These are phyloP conservation scores for Alternaria consortialis DNA, from an alignment of 2,329 filamentous ascomycete species.

Conservation along the genomic window DNA sequence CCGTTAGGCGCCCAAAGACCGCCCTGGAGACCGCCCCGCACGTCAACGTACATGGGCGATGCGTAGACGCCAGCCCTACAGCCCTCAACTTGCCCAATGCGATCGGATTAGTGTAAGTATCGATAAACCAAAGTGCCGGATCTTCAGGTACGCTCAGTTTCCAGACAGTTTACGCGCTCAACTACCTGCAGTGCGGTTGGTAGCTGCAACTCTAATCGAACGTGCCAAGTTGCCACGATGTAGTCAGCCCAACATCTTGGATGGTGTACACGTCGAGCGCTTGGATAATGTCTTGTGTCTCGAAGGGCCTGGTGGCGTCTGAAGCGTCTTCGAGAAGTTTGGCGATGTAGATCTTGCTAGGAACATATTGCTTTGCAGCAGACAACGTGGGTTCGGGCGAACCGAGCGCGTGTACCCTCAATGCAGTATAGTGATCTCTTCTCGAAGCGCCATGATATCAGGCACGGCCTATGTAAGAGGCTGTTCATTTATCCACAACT, in stretches of 20 bases:
- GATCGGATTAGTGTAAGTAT: slow-evolving; percentile 5
- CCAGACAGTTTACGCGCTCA: slow-evolving; percentile 32
- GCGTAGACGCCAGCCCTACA: slow-evolving; percentile 44
- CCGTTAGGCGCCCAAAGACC: slow-evolving; percentile 42
- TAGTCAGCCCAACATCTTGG: slow-evolving; percentile 13
- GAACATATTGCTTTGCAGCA: slow-evolving; percentile 14
- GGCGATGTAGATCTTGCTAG: slow-evolving; percentile 9
- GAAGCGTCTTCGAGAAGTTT: slow-evolving; percentile 12
- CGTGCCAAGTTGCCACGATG: slow-evolving; percentile 20
- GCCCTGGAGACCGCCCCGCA: slow-evolving; percentile 27
- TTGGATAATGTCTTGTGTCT: slow-evolving; percentile 22
- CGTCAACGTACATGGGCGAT: slow-evolving; percentile 22
- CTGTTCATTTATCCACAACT: background rate
- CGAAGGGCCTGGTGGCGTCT: slow-evolving; percentile 20
- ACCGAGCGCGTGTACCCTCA: slow-evolving; percentile 12
- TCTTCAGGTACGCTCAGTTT: slow-evolving; percentile 28
- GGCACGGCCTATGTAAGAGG: background rate
- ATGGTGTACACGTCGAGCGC: slow-evolving; percentile 17
- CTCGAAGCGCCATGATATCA: slow-evolving; percentile 13
- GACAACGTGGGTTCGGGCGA: slow-evolving; percentile 13
- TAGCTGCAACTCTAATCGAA: slow-evolving; percentile 42
- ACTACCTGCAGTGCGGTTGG: slow-evolving; percentile 15
- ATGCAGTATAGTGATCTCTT: slow-evolving; percentile 14
- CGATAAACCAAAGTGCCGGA: slow-evolving; percentile 27
- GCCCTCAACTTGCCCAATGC: slow-evolving; percentile 16